Base-by-base conservation (phyloP, 176 grass and related monocot species). In the Hordeum marinum region DNA sequence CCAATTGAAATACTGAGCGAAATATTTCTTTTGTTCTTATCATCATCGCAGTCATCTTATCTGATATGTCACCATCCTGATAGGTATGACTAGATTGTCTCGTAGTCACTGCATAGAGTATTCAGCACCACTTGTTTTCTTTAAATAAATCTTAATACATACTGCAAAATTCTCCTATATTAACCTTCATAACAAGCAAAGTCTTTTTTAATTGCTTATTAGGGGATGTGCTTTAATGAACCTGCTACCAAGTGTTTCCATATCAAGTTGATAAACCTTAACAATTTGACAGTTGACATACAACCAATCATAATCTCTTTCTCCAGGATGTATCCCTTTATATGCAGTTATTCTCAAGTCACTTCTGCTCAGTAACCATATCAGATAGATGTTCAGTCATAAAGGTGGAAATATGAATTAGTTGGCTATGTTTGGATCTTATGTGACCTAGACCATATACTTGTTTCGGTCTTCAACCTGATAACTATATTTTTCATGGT, bases 31-130 rank as follows among this genome's bases (percentile, higher is more conserved):
- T 68, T 58, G 70, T 71, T 72, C 54, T 82, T 79, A 79, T 79
- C 65, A 2, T 59, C 58, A 79, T 82, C 21, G 0, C 23, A 43
- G 57, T 67, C 58, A 73, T 72, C 79, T 66, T 90, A 81, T 91
- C 80, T 84, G 40, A 35, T 10, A 71, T 60, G 65, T 90, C 88
- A 82, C 72, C 64, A 72, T 87, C 81, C 62, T 70, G 77, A 84
- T 71, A 87, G 61, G 40, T 77, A 80, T 80, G 37, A 14, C 71
- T 84, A 62, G 29, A 79, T 69, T 87, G 61, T 63, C 32, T 69
- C 26, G 1, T 90, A 59, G 79, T 39, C 45, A 83, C 36, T 31
- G 66, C 64, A 67, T 35, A 35, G 9, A 45, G 6, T 48, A 35
- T 75, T 7, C 52, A 40, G 60, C 29, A 52, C 61, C 45, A 79